Percentiles rank a stretch among this genome's conserved stretches.
phyloP scores from a whole-genome alignment of 345 rosid species.

The Sisymbrium irio region DNA sequence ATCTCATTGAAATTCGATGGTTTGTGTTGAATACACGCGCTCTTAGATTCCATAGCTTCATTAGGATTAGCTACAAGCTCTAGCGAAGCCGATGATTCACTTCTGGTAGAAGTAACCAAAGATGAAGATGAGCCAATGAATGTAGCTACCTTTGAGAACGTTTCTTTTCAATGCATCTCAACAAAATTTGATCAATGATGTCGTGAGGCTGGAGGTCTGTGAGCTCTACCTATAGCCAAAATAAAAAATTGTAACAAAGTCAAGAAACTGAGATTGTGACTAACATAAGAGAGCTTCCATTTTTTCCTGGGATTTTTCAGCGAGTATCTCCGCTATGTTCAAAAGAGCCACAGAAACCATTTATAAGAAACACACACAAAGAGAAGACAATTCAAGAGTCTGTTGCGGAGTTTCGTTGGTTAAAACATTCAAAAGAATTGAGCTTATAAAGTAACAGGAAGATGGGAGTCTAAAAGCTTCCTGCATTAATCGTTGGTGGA shows the following conservation, averaged over 20 bases:
- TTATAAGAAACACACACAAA: conserved; percentile 15
- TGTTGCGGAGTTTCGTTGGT: background rate
- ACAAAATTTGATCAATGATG: conserved; percentile 25
- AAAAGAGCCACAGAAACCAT: conserved; percentile 23
- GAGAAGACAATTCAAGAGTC: background rate
- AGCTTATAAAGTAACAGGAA: too few relatives aligned
- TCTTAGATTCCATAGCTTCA: conserved; percentile 15
- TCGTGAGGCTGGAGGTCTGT: conserved; percentile 12
- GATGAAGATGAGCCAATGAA: conserved; percentile 3
- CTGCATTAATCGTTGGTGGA: conserved; percentile 3
- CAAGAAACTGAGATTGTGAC: background rate
- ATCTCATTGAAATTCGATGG: conserved; percentile 16
- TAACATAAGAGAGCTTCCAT: background rate
- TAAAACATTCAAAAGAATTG: background rate
- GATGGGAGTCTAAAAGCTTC: too few relatives aligned
- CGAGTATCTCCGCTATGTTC: conserved; percentile 19
- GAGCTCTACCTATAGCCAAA: conserved; percentile 25
- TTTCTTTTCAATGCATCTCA: conserved; percentile 10
- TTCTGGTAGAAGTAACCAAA: conserved; percentile 18
- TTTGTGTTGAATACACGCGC: conserved; percentile 19
- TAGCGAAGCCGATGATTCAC: conserved; percentile 23
- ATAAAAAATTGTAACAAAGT: background rate
- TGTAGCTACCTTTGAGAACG: conserved; percentile 17
- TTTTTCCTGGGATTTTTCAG: conserved; percentile 7
- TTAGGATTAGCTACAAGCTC: conserved; percentile 18